Conservation (phyloP, 2,329 filamentous ascomycete species). For the Coniochaeta sp. region DNA sequence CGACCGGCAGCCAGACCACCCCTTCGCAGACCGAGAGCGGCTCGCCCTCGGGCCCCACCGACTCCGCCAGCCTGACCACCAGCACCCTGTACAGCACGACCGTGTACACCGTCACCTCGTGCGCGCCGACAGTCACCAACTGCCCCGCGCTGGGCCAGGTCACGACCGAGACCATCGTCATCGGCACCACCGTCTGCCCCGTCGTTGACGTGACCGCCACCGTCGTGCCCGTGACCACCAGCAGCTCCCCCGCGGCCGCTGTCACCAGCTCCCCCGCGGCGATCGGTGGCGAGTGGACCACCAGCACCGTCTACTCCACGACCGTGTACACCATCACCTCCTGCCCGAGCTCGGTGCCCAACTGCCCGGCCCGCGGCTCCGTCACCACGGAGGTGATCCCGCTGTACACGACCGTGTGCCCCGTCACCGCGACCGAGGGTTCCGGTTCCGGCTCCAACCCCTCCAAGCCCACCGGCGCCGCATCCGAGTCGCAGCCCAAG, state of each 20-base stretch:
- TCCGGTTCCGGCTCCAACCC: no score
- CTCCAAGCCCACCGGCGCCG: background rate
- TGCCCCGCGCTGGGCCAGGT: conserved; percentile 11
- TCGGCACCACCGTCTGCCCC: conserved; percentile 10
- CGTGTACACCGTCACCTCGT: conserved; percentile 6
- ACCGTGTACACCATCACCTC: conserved; percentile 6
- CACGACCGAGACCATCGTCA: conserved; percentile 11
- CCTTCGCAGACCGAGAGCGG: background rate
- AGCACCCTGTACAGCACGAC: conserved; percentile 4
- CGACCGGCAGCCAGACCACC: background rate
- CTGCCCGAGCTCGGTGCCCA: conserved; percentile 3
- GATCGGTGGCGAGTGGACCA: background rate
- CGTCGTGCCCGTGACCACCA: background rate
- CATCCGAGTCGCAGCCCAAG: no score
- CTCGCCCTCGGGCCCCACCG: background rate
- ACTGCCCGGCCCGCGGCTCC: conserved; percentile 10
- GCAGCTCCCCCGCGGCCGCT: background rate
- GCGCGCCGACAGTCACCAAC: conserved; percentile 6
- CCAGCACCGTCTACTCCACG: conserved; percentile 6
- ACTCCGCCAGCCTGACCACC: background rate
- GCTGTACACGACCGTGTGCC: conserved; percentile 7
- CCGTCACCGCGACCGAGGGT: background rate
- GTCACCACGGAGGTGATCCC: conserved; percentile 12
- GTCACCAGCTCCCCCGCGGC: no score
- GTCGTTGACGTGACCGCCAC: background rate